Evolutionary conservation across 768 basidiomycete species (phyloP).

Genomic region (Trametopsis cervina): DNA sequence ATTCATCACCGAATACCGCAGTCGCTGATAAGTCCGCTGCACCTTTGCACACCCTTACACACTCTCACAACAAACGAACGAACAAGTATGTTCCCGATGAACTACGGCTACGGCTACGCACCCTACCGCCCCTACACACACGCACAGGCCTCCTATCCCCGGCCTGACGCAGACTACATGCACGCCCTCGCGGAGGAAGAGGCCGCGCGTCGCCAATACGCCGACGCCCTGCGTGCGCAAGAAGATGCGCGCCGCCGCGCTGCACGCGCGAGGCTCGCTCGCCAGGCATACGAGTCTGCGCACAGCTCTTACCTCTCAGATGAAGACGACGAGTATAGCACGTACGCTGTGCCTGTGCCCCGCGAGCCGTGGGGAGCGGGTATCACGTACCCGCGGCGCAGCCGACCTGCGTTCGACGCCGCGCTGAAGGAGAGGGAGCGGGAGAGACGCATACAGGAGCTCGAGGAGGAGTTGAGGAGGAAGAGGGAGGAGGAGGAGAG

Average conservation of each 20-base stretch:
- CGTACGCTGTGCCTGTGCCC: constrained; percentile 9
- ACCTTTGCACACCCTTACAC: no score
- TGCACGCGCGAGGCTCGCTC: constrained; percentile 20
- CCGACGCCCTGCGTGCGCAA: constrained; percentile 21
- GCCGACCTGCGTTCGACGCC: no score
- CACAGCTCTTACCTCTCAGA: constrained; percentile 20
- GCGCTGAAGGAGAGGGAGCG: constrained; percentile 9
- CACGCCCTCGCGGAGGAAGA: constrained; percentile 23
- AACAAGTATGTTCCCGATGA: no score
- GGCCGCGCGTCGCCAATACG: constrained; percentile 22
- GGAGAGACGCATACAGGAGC: constrained; percentile 9
- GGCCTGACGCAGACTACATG: no score
- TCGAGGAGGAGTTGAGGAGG: constrained; percentile 13
- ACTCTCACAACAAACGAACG: no score
- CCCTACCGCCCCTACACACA: no score
- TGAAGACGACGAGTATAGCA: constrained; percentile 14
- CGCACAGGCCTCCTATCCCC: no score
- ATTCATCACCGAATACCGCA: no score
- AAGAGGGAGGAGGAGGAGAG: constrained; percentile 16
- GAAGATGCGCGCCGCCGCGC: constrained; percentile 24
- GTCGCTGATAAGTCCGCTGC: no score
- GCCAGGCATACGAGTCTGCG: constrained; percentile 16
- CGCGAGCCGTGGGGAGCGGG: constrained; percentile 4
- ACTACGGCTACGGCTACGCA: no score
- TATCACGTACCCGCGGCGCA: no score